Evolutionary conservation across 1,139 yeast genomes (phyloP).

Genomic region (Yamadazyma kanchanaburiensis): DNA sequence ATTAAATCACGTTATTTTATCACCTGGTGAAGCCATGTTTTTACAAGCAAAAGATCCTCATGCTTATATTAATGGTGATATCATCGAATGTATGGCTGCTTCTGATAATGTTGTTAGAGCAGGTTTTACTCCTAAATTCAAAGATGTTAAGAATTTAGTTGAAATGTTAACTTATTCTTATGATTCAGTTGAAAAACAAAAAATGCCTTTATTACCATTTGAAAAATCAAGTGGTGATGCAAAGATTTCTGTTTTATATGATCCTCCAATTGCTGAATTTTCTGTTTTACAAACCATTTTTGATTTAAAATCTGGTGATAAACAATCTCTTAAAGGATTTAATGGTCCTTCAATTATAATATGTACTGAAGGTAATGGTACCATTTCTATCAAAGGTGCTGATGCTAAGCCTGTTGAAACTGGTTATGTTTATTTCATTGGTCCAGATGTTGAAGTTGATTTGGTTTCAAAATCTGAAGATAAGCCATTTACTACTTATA

Average conservation of each 20-base stretch:
- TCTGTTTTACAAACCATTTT: conserved; percentile 76
- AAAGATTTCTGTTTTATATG: conserved; percentile 59
- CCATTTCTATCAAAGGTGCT: conserved; percentile 38
- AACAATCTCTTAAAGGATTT: conserved; percentile 50
- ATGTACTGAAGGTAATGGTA: conserved; percentile 78
- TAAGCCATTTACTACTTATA: conserved; percentile 64
- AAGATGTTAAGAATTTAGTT: conserved; percentile 87
- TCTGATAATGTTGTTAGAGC: conserved; percentile 97
- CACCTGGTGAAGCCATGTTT: conserved; percentile 96
- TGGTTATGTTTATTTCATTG: conserved; percentile 83
- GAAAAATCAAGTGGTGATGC: conserved; percentile 68
- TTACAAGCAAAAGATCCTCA: conserved; percentile 97
- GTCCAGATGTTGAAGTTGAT: conserved; percentile 68
- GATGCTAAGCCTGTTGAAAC: conserved; percentile 40
- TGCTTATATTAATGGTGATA: conserved; percentile 95
- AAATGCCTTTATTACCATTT: conserved; percentile 70
- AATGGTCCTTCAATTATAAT: conserved; percentile 89
- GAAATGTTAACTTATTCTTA: conserved; percentile 87
- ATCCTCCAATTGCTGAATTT: conserved; percentile 97
- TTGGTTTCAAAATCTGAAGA: conserved; percentile 50
- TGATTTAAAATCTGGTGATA: conserved; percentile 43
- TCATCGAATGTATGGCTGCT: conserved; percentile 99
- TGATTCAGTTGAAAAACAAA: conserved; percentile 88
- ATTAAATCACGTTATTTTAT: conserved; percentile 79
- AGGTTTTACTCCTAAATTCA: conserved; percentile 97